Percentiles rank a stretch among this genome's conserved stretches.
phyloP scores from a whole-genome alignment of 441 rosid genomes.

The Bocquillonia castaneifolia region DNA sequence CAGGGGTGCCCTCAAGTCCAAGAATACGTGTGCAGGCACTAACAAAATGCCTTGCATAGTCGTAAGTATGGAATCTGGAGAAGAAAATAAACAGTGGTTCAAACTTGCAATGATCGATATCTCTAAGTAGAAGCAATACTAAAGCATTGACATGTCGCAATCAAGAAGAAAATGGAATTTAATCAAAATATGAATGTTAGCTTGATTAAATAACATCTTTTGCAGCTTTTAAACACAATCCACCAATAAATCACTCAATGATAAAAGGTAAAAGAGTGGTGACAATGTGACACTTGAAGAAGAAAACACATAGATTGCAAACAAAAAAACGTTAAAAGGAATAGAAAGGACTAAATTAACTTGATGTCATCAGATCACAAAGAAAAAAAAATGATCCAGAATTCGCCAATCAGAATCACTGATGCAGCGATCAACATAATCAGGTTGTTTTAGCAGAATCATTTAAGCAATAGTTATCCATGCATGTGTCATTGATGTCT shows the following conservation, averaged over 20 bases:
- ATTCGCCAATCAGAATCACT: background rate
- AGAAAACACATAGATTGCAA: background rate
- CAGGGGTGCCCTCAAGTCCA: slow-evolving; percentile 98
- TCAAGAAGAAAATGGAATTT: background rate
- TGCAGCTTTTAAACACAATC: background rate
- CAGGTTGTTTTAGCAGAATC: background rate
- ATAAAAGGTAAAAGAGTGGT: background rate
- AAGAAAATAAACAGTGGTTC: background rate
- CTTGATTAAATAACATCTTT: background rate
- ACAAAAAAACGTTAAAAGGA: background rate
- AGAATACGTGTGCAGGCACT: slow-evolving; percentile 99
- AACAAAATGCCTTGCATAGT: slow-evolving; percentile 98
- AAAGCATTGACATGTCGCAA: background rate
- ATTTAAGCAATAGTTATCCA: background rate
- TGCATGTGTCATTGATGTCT: background rate
- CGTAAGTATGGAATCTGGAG: slow-evolving; percentile 94
- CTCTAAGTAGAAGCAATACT: background rate
- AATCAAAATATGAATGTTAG: background rate
- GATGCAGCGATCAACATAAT: background rate
- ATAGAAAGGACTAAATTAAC: background rate
- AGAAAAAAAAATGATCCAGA: background rate
- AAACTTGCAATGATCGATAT: background rate
- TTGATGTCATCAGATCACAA: background rate
- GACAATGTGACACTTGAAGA: no score
- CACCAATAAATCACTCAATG: background rate